Evolutionary conservation across 495 filamentous ascomycete species (phyloP), one percentile per base, ranked within the genome.

Genomic region (Bacidia gigantensis): DNA sequence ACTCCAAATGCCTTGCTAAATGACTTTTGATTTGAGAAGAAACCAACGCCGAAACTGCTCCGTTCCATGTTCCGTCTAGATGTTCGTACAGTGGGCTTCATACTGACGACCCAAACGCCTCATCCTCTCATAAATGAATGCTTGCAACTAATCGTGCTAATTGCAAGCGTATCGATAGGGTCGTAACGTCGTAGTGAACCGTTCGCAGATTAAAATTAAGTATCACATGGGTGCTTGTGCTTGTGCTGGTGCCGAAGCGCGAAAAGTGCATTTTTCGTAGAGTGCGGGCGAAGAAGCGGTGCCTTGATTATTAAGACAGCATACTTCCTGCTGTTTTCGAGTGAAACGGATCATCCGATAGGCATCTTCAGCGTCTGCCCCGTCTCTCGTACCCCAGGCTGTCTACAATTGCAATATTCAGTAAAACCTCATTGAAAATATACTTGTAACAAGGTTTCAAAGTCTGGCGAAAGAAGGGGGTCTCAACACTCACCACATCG

Each of bases 301-400:
- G 17, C 41, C 20, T n/a, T 22, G 41, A 7, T 5, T 17, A 17
- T 22, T 22, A n/a, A n/a, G 17, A 22, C 46, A 24, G 21, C 52
- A 38, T 18, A 50, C 43, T 51, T 62, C 54, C 39, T 56, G 52
- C 25, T 62, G 52, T 35, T 57, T 62, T 29, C 43, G 58, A 38
- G 14, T 51, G 25, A 65, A 50, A 17, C 55, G 60, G 12, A 59
- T 74, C 74, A 78, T 77, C 32, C 75, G 73, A 49, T 73, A 75
- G 11, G 67, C 71, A 58, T 78, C 74, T 51, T 75, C 75, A 39
- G 74, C 72, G 56, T 79, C 75, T 24, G 75, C 75, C 49, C 75
- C 75, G 47, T 77, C 75, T 61, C 75, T 72, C 58, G 72, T 78
- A 58, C 75, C 75, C 75, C 75, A 79, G 26, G 75, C 69, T 42